phyloP scores from a whole-genome alignment of 345 rosid species.

The Salix exigua region DNA sequence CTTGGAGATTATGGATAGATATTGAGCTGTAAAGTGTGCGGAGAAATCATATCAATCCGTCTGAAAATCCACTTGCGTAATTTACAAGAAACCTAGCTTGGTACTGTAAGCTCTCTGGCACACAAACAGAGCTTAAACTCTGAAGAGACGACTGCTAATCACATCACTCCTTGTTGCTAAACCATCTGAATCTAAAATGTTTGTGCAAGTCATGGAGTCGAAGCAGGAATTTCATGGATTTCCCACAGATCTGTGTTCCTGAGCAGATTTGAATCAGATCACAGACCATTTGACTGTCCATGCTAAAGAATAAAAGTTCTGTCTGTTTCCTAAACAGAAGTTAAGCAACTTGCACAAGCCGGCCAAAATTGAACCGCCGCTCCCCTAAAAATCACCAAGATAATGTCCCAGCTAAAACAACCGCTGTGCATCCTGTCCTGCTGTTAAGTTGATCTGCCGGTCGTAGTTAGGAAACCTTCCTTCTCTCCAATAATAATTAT shows the following conservation, averaged over 20 bases:
- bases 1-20: not conserved
- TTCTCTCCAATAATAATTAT: not conserved
- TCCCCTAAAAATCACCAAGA: not conserved
- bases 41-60: not conserved
- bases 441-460: not conserved
- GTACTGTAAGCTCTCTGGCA: not conserved
- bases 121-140: not conserved
- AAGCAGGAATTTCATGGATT: not conserved
- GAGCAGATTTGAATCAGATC: not conserved
- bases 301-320: not conserved
- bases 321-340: constrained; percentile 13
- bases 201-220: not conserved
- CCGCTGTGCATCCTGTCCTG: not conserved
- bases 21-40: not conserved
- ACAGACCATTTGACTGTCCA: not conserved
- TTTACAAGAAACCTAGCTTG: not conserved
- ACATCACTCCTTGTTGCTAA: not conserved
- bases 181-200: too few species aligned
- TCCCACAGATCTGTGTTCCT: not conserved
- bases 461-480: not conserved
- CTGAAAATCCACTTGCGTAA: not conserved
- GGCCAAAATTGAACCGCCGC: not conserved
- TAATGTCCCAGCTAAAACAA: not conserved
- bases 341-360: constrained; percentile 5
- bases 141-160: not conserved